Percentiles rank a stretch among this genome's conserved stretches.
These are phyloP conservation scores for Echria macrotheca DNA, from an alignment of 495 filamentous ascomycete genomes.

Conservation along the genomic window DNA sequence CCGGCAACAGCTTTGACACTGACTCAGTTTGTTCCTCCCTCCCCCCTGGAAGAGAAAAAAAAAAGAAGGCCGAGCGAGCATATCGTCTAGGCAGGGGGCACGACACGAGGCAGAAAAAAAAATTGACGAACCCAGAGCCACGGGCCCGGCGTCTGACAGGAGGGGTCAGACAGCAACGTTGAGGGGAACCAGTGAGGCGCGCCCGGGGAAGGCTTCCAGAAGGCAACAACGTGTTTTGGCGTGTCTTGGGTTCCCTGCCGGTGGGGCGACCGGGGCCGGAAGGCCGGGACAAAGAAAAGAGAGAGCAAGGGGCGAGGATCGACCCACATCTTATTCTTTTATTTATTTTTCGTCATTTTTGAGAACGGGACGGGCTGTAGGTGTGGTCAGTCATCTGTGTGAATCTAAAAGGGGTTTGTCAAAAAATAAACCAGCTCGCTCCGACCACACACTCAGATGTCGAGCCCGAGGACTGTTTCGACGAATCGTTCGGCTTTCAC, in stretches of 20 bases:
- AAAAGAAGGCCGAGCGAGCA: too few species aligned
- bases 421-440: too few species aligned
- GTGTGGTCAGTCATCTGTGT: background rate
- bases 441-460: too few species aligned
- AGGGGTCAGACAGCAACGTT: too few species aligned
- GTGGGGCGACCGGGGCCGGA: background rate
- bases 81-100: background rate
- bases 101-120: background rate
- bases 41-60: background rate
- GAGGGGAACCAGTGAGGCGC: background rate
- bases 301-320: background rate
- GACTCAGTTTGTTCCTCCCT: too few species aligned
- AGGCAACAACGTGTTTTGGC: background rate
- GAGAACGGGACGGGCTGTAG: background rate
- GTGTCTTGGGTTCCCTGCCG: background rate
- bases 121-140: slow-evolving; percentile 1
- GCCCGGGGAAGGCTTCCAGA: slow-evolving; percentile 2
- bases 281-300: slow-evolving; percentile 3
- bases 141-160: background rate
- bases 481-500: too few species aligned
- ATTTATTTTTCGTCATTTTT: too few species aligned
- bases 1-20: too few species aligned
- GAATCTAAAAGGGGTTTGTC: too few species aligned
- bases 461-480: too few species aligned
- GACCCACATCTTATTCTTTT: too few species aligned